These are phyloP conservation scores for Aspergillus tanneri DNA, from an alignment of 2,329 filamentous ascomycete genomes.

Conservation along the genomic window DNA sequence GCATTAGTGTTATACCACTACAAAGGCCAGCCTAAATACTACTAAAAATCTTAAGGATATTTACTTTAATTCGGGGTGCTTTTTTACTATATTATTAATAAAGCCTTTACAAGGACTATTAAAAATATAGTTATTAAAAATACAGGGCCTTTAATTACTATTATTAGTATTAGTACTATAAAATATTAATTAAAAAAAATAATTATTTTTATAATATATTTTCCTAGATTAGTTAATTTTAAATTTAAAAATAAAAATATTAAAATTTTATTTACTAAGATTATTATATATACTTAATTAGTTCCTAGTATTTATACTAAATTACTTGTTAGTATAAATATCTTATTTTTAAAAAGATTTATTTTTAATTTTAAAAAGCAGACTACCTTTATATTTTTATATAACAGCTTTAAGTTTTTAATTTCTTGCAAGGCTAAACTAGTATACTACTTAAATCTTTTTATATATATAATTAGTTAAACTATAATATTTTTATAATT, in stretches of 20 bases:
- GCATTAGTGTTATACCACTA: neutral
- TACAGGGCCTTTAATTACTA: neutral
- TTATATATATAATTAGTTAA: neutral
- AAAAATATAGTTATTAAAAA: neutral
- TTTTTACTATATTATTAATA: neutral
- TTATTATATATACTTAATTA: neutral
- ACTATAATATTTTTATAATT: neutral
- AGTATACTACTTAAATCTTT: neutral
- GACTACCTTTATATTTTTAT: neutral
- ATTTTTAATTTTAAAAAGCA: neutral
- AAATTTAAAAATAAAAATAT: neutral
- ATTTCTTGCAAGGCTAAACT: neutral
- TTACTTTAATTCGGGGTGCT: neutral
- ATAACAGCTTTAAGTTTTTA: neutral
- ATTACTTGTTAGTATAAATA: neutral
- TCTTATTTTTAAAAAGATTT: neutral
- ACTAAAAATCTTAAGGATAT: neutral
- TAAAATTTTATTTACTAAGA: neutral
- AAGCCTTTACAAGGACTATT: neutral
- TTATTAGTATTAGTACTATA: neutral
- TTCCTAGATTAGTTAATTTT: neutral
- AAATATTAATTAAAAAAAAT: neutral
- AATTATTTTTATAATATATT: neutral
- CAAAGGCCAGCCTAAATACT: neutral
- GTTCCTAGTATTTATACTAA: neutral